Conservation (phyloP, 441 rosid genomes). For the Erodium chrysanthum region DNA sequence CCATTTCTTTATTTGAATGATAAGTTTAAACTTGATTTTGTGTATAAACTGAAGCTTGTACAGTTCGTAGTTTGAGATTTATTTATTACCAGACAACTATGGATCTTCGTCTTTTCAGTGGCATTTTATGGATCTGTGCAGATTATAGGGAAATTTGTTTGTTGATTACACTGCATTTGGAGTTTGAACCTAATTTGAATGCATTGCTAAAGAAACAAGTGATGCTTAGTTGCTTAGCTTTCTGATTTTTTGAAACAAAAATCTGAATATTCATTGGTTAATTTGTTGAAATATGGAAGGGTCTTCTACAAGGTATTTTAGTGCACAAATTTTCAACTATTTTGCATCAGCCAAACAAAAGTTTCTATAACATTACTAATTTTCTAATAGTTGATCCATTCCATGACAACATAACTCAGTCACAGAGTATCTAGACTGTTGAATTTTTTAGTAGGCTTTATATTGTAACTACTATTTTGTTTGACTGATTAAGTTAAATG, state of each 20-base stretch:
- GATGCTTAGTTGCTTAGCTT: not conserved
- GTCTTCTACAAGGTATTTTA: not conserved
- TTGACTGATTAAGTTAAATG: slow-evolving; percentile 2
- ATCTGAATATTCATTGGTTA: no score
- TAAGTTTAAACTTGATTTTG: not conserved
- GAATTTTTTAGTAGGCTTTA: not conserved
- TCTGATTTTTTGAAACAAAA: not conserved
- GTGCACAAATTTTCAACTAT: not conserved
- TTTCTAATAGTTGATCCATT: not conserved
- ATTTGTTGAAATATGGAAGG: not conserved
- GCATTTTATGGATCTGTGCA: no score
- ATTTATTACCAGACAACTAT: not conserved
- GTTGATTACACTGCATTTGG: not conserved
- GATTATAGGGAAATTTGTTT: not conserved
- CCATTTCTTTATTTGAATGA: not conserved
- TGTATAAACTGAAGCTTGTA: not conserved
- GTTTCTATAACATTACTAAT: not conserved
- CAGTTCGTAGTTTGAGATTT: not conserved
- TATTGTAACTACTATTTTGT: not conserved
- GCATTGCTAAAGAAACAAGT: not conserved
- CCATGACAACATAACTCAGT: not conserved
- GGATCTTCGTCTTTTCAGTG: not conserved
- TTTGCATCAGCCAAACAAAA: not conserved
- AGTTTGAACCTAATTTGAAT: not conserved
- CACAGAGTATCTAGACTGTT: not conserved